These are phyloP conservation scores for Aureoboletus auriporus DNA, from an alignment of 768 basidiomycete genomes.

Conservation along the genomic window DNA sequence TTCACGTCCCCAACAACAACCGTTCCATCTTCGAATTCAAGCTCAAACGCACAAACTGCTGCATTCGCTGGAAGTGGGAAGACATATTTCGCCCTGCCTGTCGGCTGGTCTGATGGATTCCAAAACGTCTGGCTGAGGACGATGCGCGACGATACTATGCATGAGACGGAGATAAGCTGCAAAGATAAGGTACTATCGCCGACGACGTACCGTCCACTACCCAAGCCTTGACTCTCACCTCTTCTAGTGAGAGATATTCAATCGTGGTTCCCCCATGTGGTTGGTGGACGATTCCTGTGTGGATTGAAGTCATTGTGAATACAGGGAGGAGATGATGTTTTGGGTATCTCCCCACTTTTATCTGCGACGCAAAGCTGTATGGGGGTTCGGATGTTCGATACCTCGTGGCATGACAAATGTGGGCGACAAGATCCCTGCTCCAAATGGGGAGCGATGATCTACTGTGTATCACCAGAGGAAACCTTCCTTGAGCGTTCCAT, in stretches of 20 bases:
- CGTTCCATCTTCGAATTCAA: slow-evolving; percentile 42
- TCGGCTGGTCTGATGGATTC: slow-evolving; percentile 36
- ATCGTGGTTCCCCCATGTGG: slow-evolving; percentile 18
- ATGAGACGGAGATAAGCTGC: background rate
- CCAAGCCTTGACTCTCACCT: slow-evolving; percentile 37
- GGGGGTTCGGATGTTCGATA: too few species aligned
- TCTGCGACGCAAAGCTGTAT: too few species aligned
- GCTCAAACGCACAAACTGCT: slow-evolving; percentile 52
- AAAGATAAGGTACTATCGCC: background rate
- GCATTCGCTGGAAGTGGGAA: slow-evolving; percentile 57
- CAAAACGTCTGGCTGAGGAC: slow-evolving; percentile 38
- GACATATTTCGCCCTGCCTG: slow-evolving; percentile 47
- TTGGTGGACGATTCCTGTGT: slow-evolving; percentile 31
- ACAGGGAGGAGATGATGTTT: too few species aligned
- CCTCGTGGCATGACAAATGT: too few species aligned
- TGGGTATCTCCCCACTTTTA: too few species aligned
- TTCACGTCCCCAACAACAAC: slow-evolving; percentile 43
- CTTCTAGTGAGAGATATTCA: slow-evolving; percentile 38
- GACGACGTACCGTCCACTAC: slow-evolving; percentile 40
- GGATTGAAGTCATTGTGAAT: slow-evolving; percentile 12
- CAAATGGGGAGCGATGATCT: too few species aligned
- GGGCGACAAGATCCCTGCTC: too few species aligned
- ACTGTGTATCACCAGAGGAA: slow-evolving; percentile 2
- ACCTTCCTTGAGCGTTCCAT: background rate
- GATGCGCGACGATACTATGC: slow-evolving; percentile 41